These are phyloP conservation scores for Blumeria hordei DNA, from an alignment of 2,329 filamentous ascomycete genomes.

Conservation along the genomic window DNA sequence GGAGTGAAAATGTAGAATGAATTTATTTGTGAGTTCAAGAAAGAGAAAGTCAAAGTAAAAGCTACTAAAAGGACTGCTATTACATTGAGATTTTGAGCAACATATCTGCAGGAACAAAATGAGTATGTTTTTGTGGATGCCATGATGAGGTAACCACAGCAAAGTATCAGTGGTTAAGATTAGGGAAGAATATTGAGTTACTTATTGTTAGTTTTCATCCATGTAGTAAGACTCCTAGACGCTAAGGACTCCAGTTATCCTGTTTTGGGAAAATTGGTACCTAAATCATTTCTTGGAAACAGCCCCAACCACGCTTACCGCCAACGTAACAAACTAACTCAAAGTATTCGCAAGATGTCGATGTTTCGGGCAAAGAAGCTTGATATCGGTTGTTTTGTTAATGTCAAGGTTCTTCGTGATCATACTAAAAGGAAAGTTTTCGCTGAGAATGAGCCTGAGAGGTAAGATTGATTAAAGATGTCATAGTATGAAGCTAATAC, in stretches of 20 bases:
- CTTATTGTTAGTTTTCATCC: no score
- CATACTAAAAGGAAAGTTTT: slow-evolving; percentile 93
- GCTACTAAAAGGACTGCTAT: slow-evolving; percentile 26
- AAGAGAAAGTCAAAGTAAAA: slow-evolving; percentile 27
- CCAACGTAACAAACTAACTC: neutral
- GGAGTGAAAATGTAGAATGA: slow-evolving; percentile 54
- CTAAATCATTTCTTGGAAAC: no score
- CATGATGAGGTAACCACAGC: no score
- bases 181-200: no score
- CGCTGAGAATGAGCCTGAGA: slow-evolving; percentile 63
- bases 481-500: neutral
- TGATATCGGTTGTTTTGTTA: slow-evolving; percentile 70
- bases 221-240: no score
- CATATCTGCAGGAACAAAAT: no score
- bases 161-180: no score
- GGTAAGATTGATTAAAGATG: slow-evolving; percentile 20
- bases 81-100: no score
- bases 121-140: no score
- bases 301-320: neutral
- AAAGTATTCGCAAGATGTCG: slow-evolving; percentile 31
- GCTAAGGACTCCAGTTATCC: no score
- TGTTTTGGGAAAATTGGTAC: no score
- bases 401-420: slow-evolving; percentile 70
- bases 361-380: slow-evolving; percentile 81
- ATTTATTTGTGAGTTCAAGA: slow-evolving; percentile 27